Evolutionary conservation across 345 rosid species (phyloP).

Genomic region (Theobroma cacao): DNA sequence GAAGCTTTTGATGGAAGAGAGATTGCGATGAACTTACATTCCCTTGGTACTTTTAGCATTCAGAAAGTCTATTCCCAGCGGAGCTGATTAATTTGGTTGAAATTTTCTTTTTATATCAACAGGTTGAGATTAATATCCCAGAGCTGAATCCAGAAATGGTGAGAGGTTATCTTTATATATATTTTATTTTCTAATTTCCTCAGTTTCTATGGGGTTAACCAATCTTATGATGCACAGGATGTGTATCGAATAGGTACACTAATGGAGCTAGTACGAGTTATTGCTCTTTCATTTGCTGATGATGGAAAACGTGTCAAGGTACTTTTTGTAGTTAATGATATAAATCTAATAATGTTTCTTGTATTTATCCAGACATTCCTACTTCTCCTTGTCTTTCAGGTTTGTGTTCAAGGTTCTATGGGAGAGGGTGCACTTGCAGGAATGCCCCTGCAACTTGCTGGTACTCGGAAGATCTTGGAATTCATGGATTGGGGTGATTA

Average conservation of each 20-base stretch:
- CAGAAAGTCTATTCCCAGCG: background rate
- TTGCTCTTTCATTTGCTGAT: conserved; percentile 90
- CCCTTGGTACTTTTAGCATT: background rate
- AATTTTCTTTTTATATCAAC: conserved; percentile 22
- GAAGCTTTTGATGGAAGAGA: background rate
- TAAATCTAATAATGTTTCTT: background rate
- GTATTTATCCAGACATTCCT: background rate
- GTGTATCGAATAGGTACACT: conserved; percentile 96
- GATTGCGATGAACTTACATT: background rate
- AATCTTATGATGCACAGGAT: conserved; percentile 57
- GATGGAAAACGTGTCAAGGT: conserved; percentile 98
- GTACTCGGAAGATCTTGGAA: conserved; percentile 85
- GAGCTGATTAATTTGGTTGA: background rate
- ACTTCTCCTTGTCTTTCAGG: conserved; percentile 41
- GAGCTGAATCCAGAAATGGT: conserved; percentile 98
- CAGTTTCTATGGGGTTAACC: conserved; percentile 10
- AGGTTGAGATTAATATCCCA: conserved; percentile 95
- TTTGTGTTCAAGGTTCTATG: conserved; percentile 99
- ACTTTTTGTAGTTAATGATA: background rate
- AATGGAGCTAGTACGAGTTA: conserved; percentile 81
- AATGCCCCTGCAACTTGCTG: conserved; percentile 95
- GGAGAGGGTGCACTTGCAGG: conserved; percentile 96
- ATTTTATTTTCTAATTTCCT: background rate
- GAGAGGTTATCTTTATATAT: conserved; percentile 4
- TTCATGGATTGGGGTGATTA: conserved; percentile 96